Evolutionary conservation across 2,329 filamentous ascomycete genomes (phyloP).

Genomic region (Blumeria hordei): DNA sequence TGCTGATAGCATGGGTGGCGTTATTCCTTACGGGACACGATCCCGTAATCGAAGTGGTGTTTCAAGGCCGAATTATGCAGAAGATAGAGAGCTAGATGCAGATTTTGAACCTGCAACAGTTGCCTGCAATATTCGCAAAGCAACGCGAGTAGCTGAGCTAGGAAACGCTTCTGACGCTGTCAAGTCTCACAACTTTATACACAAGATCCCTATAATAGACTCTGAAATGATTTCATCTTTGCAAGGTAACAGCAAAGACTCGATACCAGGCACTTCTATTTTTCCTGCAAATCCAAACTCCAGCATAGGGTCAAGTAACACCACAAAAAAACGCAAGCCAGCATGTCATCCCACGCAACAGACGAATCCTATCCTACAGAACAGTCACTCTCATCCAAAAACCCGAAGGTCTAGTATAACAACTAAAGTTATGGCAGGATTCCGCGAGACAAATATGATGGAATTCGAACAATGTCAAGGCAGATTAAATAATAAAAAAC

Average conservation of each 20-base stretch:
- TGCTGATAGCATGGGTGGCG: slow-evolving; percentile 20
- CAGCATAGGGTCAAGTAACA: slow-evolving; percentile 17
- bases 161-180: slow-evolving; percentile 4
- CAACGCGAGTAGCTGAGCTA: slow-evolving; percentile 19
- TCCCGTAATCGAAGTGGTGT: slow-evolving; percentile 69
- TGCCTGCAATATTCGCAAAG: slow-evolving; percentile 30
- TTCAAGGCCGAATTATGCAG: slow-evolving; percentile 78
- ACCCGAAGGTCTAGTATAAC: slow-evolving; percentile 7
- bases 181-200: slow-evolving; percentile 11
- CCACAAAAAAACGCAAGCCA: slow-evolving; percentile 64
- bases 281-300: slow-evolving; percentile 24
- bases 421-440: slow-evolving; percentile 4
- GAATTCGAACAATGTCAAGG: slow-evolving; percentile 54
- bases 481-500: slow-evolving; percentile 46
- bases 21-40: slow-evolving; percentile 62
- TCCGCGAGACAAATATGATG: slow-evolving; percentile 59
- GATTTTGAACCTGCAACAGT: slow-evolving; percentile 46
- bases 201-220: slow-evolving; percentile 17
- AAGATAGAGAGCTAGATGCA: slow-evolving; percentile 74
- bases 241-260: slow-evolving; percentile 18
- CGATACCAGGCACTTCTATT: slow-evolving; percentile 31
- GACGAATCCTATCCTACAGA: slow-evolving; percentile 3
- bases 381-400: slow-evolving; percentile 3
- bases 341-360: slow-evolving; percentile 13
- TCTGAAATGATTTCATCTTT: slow-evolving; percentile 9